Base-by-base conservation (phyloP, 306 rosid species). In the Trichosanthes cucumerina region DNA sequence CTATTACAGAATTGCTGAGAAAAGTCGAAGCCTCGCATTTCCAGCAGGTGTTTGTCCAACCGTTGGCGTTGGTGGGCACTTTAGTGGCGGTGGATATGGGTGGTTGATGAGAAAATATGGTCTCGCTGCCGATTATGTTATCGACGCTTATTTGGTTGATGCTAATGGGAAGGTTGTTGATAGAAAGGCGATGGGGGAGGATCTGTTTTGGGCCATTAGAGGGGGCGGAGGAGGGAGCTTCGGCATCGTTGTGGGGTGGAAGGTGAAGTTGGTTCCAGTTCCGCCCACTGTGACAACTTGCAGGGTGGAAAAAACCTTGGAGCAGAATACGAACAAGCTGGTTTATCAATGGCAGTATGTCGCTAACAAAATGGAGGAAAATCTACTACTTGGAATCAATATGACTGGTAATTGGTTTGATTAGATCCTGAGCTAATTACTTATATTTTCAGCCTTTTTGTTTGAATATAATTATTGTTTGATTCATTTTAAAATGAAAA, bases 161-260 rank as follows among this genome's bases (percentile, higher is more conserved):
- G 49, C 26, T 8, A 3, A 65, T 36, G 73, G 73, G 15, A 8
- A 10, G 47, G 46, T 65, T 65, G 9, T 31, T 3, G 73, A 65
- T 38, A 65, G 73, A n/a, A 24, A 36, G 28, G 1, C 49, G 4
- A 65, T 65, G 73, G 73, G 73, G 13, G 49, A 65, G 47, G 73
- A 19, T 19, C 19, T 34, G 26, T 65, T 65, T 65, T 65, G 73
- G 73, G 73, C 73, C 12, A 65, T 36, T 34, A 38, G 73, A 65
- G 73, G 73, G 3, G 73, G 73, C 33, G 73, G 73, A 2, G 73
- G 73, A 65, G 73, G 71, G 44, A 63, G 71, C 71, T 63, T 24
- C 89, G 91, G 3, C 92, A 96, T 12, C 94, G 96, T 6, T 94
- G 84, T 89, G 2, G 80, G 87, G 74, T 93, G 93, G 91, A 89